phyloP scores from a whole-genome alignment of 352 stramenopile genomes.

The Phytophthora pisi region DNA sequence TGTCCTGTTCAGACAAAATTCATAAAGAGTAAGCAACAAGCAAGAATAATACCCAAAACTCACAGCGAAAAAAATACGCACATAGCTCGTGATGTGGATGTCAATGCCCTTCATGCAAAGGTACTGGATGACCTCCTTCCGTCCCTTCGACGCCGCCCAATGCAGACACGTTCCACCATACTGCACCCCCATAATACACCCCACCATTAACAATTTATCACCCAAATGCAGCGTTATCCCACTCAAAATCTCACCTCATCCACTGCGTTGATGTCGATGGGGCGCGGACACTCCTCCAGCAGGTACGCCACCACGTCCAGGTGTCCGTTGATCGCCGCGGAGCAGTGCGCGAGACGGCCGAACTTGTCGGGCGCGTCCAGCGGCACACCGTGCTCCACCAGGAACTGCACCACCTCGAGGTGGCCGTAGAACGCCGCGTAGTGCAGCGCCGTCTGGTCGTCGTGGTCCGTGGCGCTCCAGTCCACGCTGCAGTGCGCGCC shows the following conservation, averaged over 20 bases:
- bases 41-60: background rate
- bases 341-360: constrained; percentile 80
- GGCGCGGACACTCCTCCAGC: constrained; percentile 77
- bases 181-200: constrained; percentile 31
- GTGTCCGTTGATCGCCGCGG: constrained; percentile 85
- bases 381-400: constrained; percentile 83
- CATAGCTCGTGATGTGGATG: constrained; percentile 90
- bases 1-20: constrained; percentile 55
- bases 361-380: constrained; percentile 87
- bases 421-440: constrained; percentile 90
- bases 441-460: constrained; percentile 85
- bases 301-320: constrained; percentile 86
- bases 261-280: constrained; percentile 89
- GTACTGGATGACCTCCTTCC: constrained; percentile 90
- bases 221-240: background rate
- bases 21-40: background rate
- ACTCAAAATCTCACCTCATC: constrained; percentile 58
- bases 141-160: constrained; percentile 82
- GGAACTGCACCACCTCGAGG: constrained; percentile 83
- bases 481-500: constrained; percentile 63
- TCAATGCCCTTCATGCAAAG: constrained; percentile 90
- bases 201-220: background rate
- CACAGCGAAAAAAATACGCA: constrained; percentile 39
- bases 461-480: constrained; percentile 69
- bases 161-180: constrained; percentile 87